These are phyloP conservation scores for Fraxinus quadrangulata DNA, from an alignment of 257 asterid species.

Conservation along the genomic window DNA sequence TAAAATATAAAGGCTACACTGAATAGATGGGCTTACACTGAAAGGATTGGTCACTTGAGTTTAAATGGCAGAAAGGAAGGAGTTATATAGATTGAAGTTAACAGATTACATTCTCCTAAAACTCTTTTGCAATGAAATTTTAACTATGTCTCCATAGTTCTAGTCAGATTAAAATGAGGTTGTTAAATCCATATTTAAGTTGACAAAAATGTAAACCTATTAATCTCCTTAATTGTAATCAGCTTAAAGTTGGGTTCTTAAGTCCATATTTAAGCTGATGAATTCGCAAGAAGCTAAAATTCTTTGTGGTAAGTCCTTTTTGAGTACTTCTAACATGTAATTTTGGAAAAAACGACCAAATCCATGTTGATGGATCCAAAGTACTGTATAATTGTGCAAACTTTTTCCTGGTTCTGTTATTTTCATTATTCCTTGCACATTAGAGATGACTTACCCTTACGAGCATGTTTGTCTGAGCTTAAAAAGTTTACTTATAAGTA, in stretches of 20 bases:
- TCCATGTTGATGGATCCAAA: not conserved
- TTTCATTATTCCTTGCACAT: not conserved
- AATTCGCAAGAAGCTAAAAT: not conserved
- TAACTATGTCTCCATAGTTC: not conserved
- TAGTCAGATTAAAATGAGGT: not conserved
- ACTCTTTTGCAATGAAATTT: not conserved
- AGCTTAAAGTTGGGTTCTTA: not conserved
- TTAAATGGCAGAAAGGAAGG: not conserved
- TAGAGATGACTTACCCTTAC: not conserved
- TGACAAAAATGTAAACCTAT: not conserved
- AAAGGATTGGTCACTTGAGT: not conserved
- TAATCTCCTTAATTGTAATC: not conserved
- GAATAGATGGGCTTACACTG: not conserved
- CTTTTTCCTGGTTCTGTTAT: not conserved
- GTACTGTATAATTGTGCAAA: not conserved
- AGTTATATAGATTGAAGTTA: not conserved
- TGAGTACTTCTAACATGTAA: not conserved
- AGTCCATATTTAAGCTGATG: not conserved
- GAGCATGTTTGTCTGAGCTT: not conserved
- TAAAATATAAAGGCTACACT: not conserved
- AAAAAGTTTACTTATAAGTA: no score
- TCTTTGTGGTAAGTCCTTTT: not conserved
- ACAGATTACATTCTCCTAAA: not conserved
- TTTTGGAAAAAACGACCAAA: not conserved
- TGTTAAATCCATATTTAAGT: not conserved